These are phyloP conservation scores for Venturia pyrina DNA, from an alignment of 2,329 filamentous ascomycete genomes.

Conservation along the genomic window DNA sequence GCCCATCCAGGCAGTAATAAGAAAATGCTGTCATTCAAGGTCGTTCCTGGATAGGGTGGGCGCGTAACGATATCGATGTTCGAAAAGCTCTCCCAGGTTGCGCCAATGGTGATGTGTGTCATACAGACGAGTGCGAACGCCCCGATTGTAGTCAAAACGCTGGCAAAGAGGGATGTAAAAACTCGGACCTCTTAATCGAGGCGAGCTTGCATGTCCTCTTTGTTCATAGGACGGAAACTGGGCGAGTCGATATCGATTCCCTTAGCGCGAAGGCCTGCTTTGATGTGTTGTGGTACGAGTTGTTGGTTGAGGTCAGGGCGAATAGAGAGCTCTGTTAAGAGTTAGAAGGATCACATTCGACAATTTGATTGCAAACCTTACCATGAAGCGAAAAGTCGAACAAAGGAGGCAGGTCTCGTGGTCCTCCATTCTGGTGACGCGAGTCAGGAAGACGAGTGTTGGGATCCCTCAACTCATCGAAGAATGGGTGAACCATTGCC, in stretches of 20 bases:
- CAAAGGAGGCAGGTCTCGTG: conserved; percentile 73
- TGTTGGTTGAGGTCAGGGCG: conserved; percentile 76
- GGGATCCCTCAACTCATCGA: conserved; percentile 92
- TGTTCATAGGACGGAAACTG: conserved; percentile 80
- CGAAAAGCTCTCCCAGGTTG: conserved; percentile 6
- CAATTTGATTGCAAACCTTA: conserved; percentile 36
- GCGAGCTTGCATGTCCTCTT: conserved; percentile 95
- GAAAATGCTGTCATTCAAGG: conserved; percentile 8
- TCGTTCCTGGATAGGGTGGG: conserved; percentile 6
- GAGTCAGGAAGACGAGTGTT: conserved; percentile 87
- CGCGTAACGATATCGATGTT: not conserved
- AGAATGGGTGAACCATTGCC: conserved; percentile 97
- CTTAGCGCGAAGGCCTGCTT: conserved; percentile 59
- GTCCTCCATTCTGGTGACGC: conserved; percentile 69
- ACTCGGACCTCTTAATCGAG: conserved; percentile 56
- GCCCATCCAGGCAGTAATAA: conserved; percentile 4
- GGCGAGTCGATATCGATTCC: conserved; percentile 75
- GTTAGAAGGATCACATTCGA: conserved; percentile 17
- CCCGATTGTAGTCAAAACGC: not conserved
- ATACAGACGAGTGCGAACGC: not conserved
- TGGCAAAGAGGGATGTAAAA: not conserved
- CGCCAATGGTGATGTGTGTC: conserved; percentile 1
- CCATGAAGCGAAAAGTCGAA: conserved; percentile 94
- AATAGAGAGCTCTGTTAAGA: conserved; percentile 77
- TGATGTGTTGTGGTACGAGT: conserved; percentile 77